Evolutionary conservation across 495 filamentous ascomycete genomes (phyloP).

Genomic region (Aspergillus haitiensis): DNA sequence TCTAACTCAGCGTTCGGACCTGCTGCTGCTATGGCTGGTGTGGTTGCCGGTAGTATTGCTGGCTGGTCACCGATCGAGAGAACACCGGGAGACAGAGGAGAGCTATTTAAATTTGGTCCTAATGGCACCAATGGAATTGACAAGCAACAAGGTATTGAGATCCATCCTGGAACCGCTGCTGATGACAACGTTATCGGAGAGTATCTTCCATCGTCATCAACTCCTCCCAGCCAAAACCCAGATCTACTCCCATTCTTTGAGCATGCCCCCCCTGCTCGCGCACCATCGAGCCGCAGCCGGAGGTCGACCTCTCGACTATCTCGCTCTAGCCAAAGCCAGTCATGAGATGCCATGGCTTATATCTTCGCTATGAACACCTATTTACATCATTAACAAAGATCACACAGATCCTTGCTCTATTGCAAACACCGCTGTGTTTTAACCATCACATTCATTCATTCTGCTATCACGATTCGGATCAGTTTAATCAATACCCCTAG

Average conservation of each 20-base stretch:
- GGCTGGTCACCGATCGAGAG: slow-evolving; percentile 87
- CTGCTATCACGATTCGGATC: too few relatives aligned
- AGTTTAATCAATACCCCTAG: too few relatives aligned
- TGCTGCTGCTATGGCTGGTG: slow-evolving; percentile 78
- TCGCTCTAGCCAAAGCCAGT: slow-evolving; percentile 39
- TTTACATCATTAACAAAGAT: too few relatives aligned
- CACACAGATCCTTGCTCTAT: too few relatives aligned
- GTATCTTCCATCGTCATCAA: slow-evolving; percentile 39
- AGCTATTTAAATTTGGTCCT: slow-evolving; percentile 51
- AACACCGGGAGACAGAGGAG: slow-evolving; percentile 44
- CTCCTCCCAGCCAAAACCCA: slow-evolving; percentile 60
- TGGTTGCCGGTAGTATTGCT: slow-evolving; percentile 82
- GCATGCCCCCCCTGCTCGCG: slow-evolving; percentile 40
- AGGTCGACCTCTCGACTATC: slow-evolving; percentile 43
- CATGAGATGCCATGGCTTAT: slow-evolving; percentile 7
- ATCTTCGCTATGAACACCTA: not conserved
- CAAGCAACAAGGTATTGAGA: slow-evolving; percentile 52
- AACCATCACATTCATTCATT: too few relatives aligned
- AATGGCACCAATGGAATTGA: slow-evolving; percentile 46
- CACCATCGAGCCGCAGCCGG: slow-evolving; percentile 41
- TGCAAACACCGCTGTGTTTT: too few relatives aligned
- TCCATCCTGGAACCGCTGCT: slow-evolving; percentile 57
- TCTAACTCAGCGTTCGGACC: slow-evolving; percentile 86
- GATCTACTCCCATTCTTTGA: slow-evolving; percentile 55
- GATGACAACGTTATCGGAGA: slow-evolving; percentile 56